phyloP scores from a whole-genome alignment of 164 flowering plant species.

The Tetrastigma voinierianum region DNA sequence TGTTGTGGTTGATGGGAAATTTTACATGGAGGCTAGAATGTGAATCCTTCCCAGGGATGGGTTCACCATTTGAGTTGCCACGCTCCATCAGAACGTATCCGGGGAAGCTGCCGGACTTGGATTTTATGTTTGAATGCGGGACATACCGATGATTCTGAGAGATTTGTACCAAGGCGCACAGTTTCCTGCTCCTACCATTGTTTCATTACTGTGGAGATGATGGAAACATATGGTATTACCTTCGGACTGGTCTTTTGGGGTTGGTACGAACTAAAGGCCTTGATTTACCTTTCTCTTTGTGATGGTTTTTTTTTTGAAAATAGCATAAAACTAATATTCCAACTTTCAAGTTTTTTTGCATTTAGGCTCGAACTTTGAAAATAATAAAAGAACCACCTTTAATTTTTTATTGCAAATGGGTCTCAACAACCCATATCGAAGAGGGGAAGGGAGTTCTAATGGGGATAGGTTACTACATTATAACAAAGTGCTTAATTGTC shows the following conservation, averaged over 20 bases:
- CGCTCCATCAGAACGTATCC: slow-evolving; percentile 41
- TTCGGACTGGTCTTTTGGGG: slow-evolving; percentile 81
- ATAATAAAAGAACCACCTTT: no score
- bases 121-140: slow-evolving; percentile 45
- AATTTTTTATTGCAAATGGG: no score
- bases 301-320: no score
- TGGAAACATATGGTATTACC: slow-evolving; percentile 26
- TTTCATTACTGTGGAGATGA: slow-evolving; percentile 40
- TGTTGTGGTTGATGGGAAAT: slow-evolving; percentile 34
- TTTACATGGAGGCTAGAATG: slow-evolving; percentile 28
- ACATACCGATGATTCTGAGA: slow-evolving; percentile 30
- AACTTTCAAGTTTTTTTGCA: no score
- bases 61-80: slow-evolving; percentile 50
- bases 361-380: no score
- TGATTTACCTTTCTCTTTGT: no score
- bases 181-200: slow-evolving; percentile 29
- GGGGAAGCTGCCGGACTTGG: slow-evolving; percentile 45
- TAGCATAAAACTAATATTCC: no score
- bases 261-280: no score
- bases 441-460: no score
- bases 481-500: no score
- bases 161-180: slow-evolving; percentile 13
- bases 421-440: no score
- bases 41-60: slow-evolving; percentile 39
- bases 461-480: no score